Evolutionary conservation across 2,329 filamentous ascomycete genomes (phyloP), one percentile per base, ranked within the genome.

Genomic region (Penicillium vulpinum): DNA sequence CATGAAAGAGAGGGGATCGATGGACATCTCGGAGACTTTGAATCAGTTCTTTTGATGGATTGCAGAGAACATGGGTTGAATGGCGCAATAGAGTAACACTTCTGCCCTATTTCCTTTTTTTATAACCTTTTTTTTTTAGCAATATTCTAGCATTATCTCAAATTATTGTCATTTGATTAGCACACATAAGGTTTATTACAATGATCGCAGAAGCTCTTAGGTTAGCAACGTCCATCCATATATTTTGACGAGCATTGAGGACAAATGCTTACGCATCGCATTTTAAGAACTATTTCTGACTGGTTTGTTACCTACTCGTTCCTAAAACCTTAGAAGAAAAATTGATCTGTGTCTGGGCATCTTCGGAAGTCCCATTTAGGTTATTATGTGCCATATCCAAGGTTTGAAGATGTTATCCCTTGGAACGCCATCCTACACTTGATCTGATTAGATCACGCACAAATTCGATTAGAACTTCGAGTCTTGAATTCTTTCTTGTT

Each of bases 1-100:
- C 11, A 58, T 58, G 56, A 58, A 57, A 38, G 53, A 57, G 6
- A 49, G 41, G 24, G 33, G 41, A 22, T 15, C 39, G 4, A 44
- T 29, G 16, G 48, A 59, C 16, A 44, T 52, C 3, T 46, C 51
- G 2, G 21, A 39, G 40, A 52, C 50, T 21, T 39, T 41, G 35
- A 41, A 45, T 22, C 55, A 51, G 11, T 48, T 51, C n/a, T 56
- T 56, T n/a, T 56, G 21, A 56, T n/a, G 26, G 13, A 11, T 39
- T 33, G 6, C 26, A 41, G 21, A 8, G 22, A 26, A 26, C 15
- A 26, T 41, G 15, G 8, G 8, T 10, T 39, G 22, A 21, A 28
- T 31, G 2, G 18, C 2, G 15, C 10, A 31, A 31, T 41, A 24
- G 7, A 7, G 16, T 6, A 13, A 13, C n/a, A 21, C 16, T 13